Evolutionary conservation across 2,329 filamentous ascomycete genomes (phyloP), one percentile per base, ranked within the genome.

Genomic region (Byssothecium circinans): DNA sequence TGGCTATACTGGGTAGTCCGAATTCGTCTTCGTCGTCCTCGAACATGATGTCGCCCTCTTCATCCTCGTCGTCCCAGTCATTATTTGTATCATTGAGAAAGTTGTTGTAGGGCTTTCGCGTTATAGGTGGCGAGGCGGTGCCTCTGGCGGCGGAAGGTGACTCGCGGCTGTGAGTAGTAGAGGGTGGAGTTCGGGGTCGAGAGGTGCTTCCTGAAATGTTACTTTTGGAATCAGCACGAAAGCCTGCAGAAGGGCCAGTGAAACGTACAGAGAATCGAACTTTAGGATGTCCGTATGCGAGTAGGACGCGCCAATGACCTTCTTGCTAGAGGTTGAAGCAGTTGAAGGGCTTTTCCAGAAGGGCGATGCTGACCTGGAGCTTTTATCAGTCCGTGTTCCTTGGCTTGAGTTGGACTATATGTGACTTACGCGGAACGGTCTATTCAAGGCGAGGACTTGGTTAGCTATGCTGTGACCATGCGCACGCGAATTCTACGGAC

Each of bases 21-120:
- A 97, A 97, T 68, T 97, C 92, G 70, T 97, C 92, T 53, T 95
- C 91, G 59, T 95, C 91, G 60, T 94, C 88, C 58, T 95, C 89
- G 62, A 86, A 79, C 49, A 89, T 88, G 61, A 94, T 89, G 55
- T 90, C 88, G 46, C 80, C 79, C 11, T 81, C 81, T n/a, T 69
- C 65, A 11, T 81, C 80, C 45, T 88, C 85, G 53, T 88, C 85
- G 15, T 84, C 79, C 89, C 90, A 96, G 68, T 90, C 87, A 64
- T 90, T 85, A 59, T 91, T 87, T 27, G 88, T 89, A 55, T 88
- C 86, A 33, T 87, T 89, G 44, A 95, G 78, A 62, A 94, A 91
- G 69, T 83, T 88, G 57, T 86, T 86, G 69, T 95, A 96, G 35
- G 81, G 85, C 60, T 86, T 86, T 53, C 86, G 81, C 8, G 87